These are phyloP conservation scores for Benincasa hispida DNA, from an alignment of 306 rosid species.

Conservation along the genomic window DNA sequence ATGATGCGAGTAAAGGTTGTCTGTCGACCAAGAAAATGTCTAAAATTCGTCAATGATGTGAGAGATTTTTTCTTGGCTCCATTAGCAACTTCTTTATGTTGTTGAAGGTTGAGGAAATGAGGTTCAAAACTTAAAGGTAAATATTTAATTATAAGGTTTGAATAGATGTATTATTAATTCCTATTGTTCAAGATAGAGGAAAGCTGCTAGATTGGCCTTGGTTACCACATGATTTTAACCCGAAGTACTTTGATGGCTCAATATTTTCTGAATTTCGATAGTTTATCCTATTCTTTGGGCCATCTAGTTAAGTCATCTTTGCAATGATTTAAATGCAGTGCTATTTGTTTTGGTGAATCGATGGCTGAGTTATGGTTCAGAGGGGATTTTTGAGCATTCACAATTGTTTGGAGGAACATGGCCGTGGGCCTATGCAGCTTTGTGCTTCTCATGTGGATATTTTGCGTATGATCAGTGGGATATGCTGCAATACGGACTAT, in stretches of 20 bases:
- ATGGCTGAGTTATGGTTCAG: conserved; percentile 31
- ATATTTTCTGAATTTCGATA: neutral
- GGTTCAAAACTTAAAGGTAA: neutral
- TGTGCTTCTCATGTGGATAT: conserved; percentile 96
- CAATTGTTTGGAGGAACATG: conserved; percentile 61
- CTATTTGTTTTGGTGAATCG: conserved; percentile 44
- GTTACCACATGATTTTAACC: neutral
- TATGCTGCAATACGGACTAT: conserved; percentile 60
- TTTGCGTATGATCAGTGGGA: conserved; percentile 98
- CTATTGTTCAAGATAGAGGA: neutral
- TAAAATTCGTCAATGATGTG: neutral
- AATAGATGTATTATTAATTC: neutral
- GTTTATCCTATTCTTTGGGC: neutral
- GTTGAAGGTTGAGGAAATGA: neutral
- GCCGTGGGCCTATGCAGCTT: conserved; percentile 76
- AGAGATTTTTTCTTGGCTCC: neutral
- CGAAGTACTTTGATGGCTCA: neutral
- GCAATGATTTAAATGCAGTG: conserved; percentile 36
- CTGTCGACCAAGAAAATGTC: neutral
- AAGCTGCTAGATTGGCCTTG: neutral
- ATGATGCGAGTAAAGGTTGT: neutral
- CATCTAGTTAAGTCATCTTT: neutral
- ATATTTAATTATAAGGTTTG: neutral
- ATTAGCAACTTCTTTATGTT: neutral
- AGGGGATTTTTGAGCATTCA: conserved; percentile 76